These are phyloP conservation scores for Verticillium isaacii DNA, from an alignment of 2,329 filamentous ascomycete genomes.

Conservation along the genomic window DNA sequence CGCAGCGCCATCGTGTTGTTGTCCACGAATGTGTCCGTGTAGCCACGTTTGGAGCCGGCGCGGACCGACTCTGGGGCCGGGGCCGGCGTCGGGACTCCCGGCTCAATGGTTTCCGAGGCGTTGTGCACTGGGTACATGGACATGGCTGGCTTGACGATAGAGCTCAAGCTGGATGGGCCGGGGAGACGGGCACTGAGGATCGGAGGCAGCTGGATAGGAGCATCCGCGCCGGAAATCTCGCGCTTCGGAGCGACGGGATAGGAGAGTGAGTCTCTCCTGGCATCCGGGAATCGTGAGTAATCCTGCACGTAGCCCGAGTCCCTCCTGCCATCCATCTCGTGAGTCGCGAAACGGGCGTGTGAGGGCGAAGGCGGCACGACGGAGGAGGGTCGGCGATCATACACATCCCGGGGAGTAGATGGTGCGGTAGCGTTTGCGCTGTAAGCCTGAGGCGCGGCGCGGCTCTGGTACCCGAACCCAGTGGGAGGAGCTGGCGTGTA, in stretches of 20 bases:
- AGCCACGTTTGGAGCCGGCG: slow-evolving; percentile 12
- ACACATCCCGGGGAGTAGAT: slow-evolving; percentile 25
- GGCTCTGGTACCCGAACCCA: slow-evolving; percentile 26
- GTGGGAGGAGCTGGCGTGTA: slow-evolving; percentile 31
- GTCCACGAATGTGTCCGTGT: slow-evolving; percentile 9
- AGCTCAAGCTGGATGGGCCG: background rate
- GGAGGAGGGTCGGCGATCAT: slow-evolving; percentile 29
- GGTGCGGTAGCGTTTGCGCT: slow-evolving; percentile 21
- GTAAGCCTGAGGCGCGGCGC: slow-evolving; percentile 22
- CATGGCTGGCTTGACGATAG: background rate
- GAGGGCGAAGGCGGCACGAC: slow-evolving; percentile 34
- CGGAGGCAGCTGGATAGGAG: background rate
- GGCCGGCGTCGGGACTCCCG: background rate
- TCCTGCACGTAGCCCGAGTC: slow-evolving; percentile 11
- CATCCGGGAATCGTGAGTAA: background rate
- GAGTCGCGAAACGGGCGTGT: slow-evolving; percentile 11
- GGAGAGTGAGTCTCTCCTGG: background rate
- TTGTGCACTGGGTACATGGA: background rate
- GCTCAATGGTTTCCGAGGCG: slow-evolving; percentile 5
- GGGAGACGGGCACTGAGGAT: background rate
- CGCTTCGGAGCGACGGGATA: background rate
- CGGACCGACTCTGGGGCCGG: slow-evolving; percentile 1
- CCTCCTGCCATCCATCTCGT: slow-evolving; percentile 1
- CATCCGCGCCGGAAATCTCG: background rate
- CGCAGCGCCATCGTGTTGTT: slow-evolving; percentile 23